Conservation (phyloP, 177 flowering plant species). For the Vitis hybrid region DNA sequence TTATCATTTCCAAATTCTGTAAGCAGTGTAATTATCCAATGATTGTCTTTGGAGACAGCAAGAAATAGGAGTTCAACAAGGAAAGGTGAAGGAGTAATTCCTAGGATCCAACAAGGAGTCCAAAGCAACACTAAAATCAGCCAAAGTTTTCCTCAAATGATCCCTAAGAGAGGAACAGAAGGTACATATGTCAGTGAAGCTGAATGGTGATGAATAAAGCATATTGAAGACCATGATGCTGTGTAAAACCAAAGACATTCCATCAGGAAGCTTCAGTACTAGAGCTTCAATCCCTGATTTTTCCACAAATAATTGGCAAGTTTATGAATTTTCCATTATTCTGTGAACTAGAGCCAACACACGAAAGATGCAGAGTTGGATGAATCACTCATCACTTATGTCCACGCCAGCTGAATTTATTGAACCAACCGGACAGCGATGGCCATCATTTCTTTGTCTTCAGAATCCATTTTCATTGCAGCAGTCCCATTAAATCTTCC, state of each 20-base stretch:
- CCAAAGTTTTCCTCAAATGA: conserved; percentile 73
- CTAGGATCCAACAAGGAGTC: conserved; percentile 74
- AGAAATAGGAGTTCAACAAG: conserved; percentile 93
- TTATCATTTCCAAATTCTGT: conserved; percentile 84
- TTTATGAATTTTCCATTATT: conserved; percentile 90
- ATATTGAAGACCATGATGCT: conserved; percentile 92
- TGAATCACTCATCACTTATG: conserved; percentile 71
- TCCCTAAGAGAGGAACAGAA: conserved; percentile 80
- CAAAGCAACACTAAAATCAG: conserved; percentile 45
- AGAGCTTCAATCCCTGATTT: conserved; percentile 90
- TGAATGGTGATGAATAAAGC: conserved; percentile 93
- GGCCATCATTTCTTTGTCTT: conserved; percentile 44
- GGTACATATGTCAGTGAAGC: conserved; percentile 78
- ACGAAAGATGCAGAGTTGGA: conserved; percentile 81
- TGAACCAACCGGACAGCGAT: conserved; percentile 25
- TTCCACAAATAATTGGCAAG: conserved; percentile 92
- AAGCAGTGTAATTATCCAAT: conserved; percentile 90
- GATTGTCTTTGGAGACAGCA: conserved; percentile 89
- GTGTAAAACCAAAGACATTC: conserved; percentile 90
- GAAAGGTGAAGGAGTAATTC: conserved; percentile 72
- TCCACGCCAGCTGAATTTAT: conserved; percentile 49
- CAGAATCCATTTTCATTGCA: conserved; percentile 87
- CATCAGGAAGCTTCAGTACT: conserved; percentile 80
- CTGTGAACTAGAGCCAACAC: conserved; percentile 92
- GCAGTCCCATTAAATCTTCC: conserved; percentile 46